These are phyloP conservation scores for Capillidium heterosporum DNA, from an alignment of 371 early-diverging fungal species.

Conservation along the genomic window DNA sequence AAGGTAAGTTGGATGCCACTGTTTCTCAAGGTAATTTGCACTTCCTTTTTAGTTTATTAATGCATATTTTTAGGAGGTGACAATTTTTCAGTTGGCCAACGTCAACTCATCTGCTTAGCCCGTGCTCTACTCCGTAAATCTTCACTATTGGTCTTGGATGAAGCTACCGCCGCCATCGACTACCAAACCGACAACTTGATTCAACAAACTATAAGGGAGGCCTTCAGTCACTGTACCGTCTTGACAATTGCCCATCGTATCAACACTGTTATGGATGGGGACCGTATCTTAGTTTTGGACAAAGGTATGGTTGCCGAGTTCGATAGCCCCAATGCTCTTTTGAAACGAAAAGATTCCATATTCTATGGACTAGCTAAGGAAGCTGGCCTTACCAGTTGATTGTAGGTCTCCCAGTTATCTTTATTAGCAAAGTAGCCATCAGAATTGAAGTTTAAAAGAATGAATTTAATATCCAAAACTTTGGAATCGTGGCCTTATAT, in stretches of 20 bases:
- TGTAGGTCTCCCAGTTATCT: no score
- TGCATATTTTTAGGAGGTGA: no score
- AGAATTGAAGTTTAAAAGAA: no score
- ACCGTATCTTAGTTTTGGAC: slow-evolving; percentile 25
- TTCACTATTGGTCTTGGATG: slow-evolving; percentile 66
- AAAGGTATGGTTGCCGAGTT: slow-evolving; percentile 20
- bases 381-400: slow-evolving; percentile 7
- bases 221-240: slow-evolving; percentile 72
- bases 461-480: no score
- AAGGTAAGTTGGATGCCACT: slow-evolving; percentile 42
- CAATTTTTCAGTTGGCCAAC: slow-evolving; percentile 67
- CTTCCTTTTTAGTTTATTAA: no score
- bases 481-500: no score
- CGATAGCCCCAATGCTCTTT: slow-evolving; percentile 15
- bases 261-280: slow-evolving; percentile 75
- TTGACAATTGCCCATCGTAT: slow-evolving; percentile 83
- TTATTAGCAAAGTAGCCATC: no score
- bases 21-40: slow-evolving; percentile 32
- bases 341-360: slow-evolving; percentile 21
- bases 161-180: slow-evolving; percentile 86
- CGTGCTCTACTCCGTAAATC: slow-evolving; percentile 61
- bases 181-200: slow-evolving; percentile 53
- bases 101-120: slow-evolving; percentile 66
- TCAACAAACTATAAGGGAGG: slow-evolving; percentile 73
- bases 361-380: slow-evolving; percentile 25